A percentile compares a stretch with the other conserved stretches of the same genome.
phyloP scores from a whole-genome alignment of 2,329 filamentous ascomycete genomes.

The Talaromyces islandicus region DNA sequence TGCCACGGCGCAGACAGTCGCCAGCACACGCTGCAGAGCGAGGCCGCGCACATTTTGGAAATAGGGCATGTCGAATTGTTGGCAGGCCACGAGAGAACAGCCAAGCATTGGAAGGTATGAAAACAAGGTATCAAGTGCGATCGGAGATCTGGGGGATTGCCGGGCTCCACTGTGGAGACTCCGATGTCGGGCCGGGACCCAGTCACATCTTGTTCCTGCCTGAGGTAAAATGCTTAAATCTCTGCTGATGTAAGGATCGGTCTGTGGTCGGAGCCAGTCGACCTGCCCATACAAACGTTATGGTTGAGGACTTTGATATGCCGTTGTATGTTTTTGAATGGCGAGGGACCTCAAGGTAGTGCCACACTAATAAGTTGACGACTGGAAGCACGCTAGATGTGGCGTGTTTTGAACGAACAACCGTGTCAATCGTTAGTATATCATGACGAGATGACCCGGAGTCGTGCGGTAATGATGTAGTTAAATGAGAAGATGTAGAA shows the following conservation, averaged over 20 bases:
- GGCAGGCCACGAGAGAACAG: not conserved
- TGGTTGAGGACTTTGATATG: too few relatives aligned
- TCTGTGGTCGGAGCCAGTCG: not conserved
- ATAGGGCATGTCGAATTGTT: not conserved
- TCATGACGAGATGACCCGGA: not conserved
- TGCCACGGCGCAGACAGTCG: conserved; percentile 10
- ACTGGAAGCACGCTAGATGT: not conserved
- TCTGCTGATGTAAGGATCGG: not conserved
- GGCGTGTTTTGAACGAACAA: not conserved
- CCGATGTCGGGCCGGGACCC: not conserved
- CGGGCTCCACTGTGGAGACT: not conserved
- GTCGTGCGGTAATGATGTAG: not conserved
- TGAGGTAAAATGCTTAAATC: not conserved
- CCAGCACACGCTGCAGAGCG: not conserved
- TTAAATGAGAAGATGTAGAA: not conserved
- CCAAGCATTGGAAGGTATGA: not conserved
- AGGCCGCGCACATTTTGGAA: not conserved
- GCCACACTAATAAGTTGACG: too few relatives aligned
- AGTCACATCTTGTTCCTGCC: not conserved
- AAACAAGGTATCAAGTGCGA: not conserved
- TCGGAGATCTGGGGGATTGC: not conserved
- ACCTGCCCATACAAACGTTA: not conserved
- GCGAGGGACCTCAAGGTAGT: too few relatives aligned
- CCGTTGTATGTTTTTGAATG: too few relatives aligned
- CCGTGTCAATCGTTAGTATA: not conserved